Conservation (phyloP, 805 yeast species). For the Candida insectorum region DNA sequence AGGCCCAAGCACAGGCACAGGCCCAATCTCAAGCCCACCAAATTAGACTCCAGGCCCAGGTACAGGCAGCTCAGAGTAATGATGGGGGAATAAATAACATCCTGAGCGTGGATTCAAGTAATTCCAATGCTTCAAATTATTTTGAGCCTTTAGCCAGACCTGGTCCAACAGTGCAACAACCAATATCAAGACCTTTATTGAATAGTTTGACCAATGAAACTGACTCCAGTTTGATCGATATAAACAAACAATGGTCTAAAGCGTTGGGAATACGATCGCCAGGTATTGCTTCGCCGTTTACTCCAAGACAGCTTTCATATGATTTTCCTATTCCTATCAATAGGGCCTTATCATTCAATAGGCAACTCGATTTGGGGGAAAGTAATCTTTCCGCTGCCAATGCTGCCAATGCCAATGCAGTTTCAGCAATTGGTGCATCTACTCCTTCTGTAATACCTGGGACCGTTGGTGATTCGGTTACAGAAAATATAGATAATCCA, state of each 20-base stretch:
- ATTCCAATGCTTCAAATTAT: constrained; percentile 6
- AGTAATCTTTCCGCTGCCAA: background rate
- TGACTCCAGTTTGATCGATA: constrained; percentile 6
- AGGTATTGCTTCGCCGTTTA: constrained; percentile 11
- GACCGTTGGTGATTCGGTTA: constrained; percentile 1
- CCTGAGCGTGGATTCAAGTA: constrained; percentile 10
- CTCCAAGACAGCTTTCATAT: constrained; percentile 8
- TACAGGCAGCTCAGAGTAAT: constrained; percentile 3
- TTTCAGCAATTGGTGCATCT: constrained; percentile 4
- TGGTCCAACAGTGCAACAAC: constrained; percentile 1
- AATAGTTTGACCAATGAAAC: constrained; percentile 4
- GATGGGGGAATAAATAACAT: constrained; percentile 1
- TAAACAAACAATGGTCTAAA: constrained; percentile 13
- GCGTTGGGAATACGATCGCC: constrained; percentile 14
- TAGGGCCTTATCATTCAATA: constrained; percentile 12
- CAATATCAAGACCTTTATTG: constrained; percentile 1
- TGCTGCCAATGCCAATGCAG: constrained; percentile 7
- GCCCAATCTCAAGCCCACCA: constrained; percentile 2
- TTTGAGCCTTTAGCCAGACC: constrained; percentile 9
- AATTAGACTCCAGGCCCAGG: constrained; percentile 5
- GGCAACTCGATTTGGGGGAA: constrained; percentile 8
- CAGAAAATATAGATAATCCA: too few species aligned
- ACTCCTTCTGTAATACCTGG: constrained; percentile 5
- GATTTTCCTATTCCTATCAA: constrained; percentile 14
- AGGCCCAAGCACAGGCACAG: constrained; percentile 5